Conservation (phyloP, 202 grass and related monocot genomes). For the Bolboschoenoplectus hybrid region DNA sequence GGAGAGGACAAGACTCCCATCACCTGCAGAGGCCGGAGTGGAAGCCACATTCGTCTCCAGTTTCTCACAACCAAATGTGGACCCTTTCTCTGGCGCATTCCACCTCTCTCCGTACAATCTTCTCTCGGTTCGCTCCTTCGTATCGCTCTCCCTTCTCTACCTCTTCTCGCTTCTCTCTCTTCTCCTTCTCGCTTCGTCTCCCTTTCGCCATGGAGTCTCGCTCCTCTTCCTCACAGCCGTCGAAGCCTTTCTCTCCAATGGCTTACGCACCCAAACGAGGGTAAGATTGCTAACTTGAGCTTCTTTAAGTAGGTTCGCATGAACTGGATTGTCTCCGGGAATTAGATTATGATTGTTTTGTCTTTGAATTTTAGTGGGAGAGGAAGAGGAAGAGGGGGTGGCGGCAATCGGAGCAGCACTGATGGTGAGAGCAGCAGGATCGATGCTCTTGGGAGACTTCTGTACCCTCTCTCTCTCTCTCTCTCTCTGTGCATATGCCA, state of each 20-base stretch:
- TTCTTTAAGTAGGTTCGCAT: not conserved
- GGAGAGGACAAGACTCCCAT: too few relatives aligned
- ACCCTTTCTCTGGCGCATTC: slow-evolving; percentile 26
- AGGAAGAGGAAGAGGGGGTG: slow-evolving; percentile 35
- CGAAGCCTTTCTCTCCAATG: not conserved
- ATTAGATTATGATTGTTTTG: not conserved
- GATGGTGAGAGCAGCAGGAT: slow-evolving; percentile 48
- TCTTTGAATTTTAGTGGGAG: slow-evolving; percentile 33
- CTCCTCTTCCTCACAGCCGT: slow-evolving; percentile 35
- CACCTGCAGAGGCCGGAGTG: too few relatives aligned
- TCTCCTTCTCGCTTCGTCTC: slow-evolving; percentile 31
- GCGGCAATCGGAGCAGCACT: not conserved
- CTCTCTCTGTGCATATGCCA: not conserved
- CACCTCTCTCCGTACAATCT: slow-evolving; percentile 27
- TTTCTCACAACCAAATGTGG: not conserved
- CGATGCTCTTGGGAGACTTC: slow-evolving; percentile 69
- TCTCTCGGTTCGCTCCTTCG: slow-evolving; percentile 24
- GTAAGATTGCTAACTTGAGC: not conserved
- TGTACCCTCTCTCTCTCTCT: slow-evolving; percentile 52
- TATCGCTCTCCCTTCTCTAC: slow-evolving; percentile 9
- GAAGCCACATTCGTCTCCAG: not conserved
- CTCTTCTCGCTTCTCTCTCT: not conserved
- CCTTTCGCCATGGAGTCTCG: slow-evolving; percentile 40
- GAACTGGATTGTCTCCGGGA: not conserved
- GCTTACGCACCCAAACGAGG: slow-evolving; percentile 9